Evolutionary conservation across 345 rosid species (phyloP).

Genomic region (Boechera retrofracta): DNA sequence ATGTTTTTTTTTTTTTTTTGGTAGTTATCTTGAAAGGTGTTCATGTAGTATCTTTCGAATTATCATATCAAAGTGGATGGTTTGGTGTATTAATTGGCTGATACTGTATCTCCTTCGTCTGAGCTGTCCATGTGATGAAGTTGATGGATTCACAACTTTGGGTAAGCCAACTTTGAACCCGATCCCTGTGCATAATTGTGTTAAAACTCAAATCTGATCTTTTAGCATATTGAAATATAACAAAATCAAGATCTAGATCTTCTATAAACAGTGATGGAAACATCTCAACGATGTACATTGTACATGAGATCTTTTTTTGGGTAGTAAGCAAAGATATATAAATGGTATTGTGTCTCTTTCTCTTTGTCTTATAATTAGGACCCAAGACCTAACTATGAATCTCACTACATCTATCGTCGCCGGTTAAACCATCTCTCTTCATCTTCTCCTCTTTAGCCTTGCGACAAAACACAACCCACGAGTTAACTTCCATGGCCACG

Average conservation of each 20-base stretch:
- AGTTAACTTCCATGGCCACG: constrained; percentile 87
- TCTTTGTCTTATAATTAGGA: constrained; percentile 31
- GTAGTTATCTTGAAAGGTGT: constrained; percentile 9
- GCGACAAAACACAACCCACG: constrained; percentile 93
- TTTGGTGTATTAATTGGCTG: neutral
- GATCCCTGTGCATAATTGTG: neutral
- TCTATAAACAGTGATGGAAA: constrained; percentile 21
- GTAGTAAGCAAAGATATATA: constrained; percentile 8
- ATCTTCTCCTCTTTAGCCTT: constrained; percentile 93
- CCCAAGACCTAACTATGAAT: constrained; percentile 35
- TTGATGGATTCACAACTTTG: constrained; percentile 7
- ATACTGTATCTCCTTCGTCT: neutral
- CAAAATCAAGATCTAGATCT: constrained; percentile 32
- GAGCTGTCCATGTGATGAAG: constrained; percentile 5
- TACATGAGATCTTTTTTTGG: constrained; percentile 5
- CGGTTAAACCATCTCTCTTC: constrained; percentile 74
- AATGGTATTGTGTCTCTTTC: neutral
- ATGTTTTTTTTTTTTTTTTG: neutral
- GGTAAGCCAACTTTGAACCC: constrained; percentile 14
- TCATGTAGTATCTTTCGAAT: neutral
- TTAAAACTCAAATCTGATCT: neutral
- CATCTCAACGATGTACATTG: constrained; percentile 21
- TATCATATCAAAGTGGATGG: neutral
- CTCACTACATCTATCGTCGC: constrained; percentile 33
- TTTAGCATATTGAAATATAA: neutral